Evolutionary conservation across 192 early-diverging fungal species (phyloP), one percentile per base, ranked within the genome.

Genomic region (Backusella luteola): DNA sequence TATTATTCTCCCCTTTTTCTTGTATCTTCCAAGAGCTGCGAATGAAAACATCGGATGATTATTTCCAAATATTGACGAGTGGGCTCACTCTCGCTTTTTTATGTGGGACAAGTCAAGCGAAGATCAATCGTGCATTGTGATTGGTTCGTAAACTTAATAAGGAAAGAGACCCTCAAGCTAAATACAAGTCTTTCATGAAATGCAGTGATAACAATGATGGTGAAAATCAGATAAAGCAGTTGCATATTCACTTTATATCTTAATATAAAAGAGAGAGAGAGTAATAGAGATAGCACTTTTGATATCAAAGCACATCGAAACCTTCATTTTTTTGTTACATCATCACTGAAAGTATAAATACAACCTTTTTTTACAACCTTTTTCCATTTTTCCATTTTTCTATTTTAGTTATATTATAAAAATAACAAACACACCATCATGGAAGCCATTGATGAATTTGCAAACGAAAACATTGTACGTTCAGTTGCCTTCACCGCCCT

Each of bases 361-460:
- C 41, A 4, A 7, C 34, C 9, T 69, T 69, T 38, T 38, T 39
- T 69, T 41, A 38, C 36, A 38, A n/a, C 35, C 9, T 69, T n/a
- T 71, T 71, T 42, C 42, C 52, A 23, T 52, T 49, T 46, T 17
- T 71, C 23, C 29, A 11, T 39, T 71, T 36, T 26, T 46, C 44
- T 71, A 14, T 38, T 42, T 73, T 74, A 34, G 0, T 42, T n/a
- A 4, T 35, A 29, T 32, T 32, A 32, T 32, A 59, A 29, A 44
- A 23, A 34, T 53, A 34, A 26, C 29, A 49, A 34, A 14, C 12
- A 14, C 42, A 0, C 46, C 34, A 15, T 32, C n/a, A 84, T 84
- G 82, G 82, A 84, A 78, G 82, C 82, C 14, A 84, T 84, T 69
- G 82, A 84, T 66, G 79, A 80, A 49, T 75, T 69, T 35, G 82